Evolutionary conservation across 2,329 filamentous ascomycete species (phyloP), one percentile per base, ranked within the genome.

Genomic region (Myriangium duriaei): DNA sequence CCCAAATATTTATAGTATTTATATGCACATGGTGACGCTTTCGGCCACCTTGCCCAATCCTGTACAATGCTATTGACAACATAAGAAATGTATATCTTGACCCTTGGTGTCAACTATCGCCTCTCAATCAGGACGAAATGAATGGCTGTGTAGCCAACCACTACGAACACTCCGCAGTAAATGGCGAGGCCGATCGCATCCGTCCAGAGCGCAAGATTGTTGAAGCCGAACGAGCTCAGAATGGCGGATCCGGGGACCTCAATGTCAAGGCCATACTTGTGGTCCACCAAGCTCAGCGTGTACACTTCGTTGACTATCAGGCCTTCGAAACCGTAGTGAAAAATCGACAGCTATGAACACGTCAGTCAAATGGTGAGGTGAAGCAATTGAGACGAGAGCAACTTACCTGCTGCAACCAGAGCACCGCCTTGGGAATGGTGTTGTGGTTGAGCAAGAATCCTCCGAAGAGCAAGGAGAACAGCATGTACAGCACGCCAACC

Each of bases 301-400:
- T 85, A 78, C 32, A 95, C 92, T 63, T 98, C 91, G 54, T 96
- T 98, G 50, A 98, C 91, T 45, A 96, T 93, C 11, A 98, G 72
- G 2, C 84, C 82, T 66, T 98, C 91, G 51, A 96, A 96, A 4
- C 81, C 88, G 55, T 93, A 98, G 57, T 98, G 91, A 71, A 98
- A 98, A 45, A 98, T 98, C 2, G 87, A 95, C 6, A 98, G 65
- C 62, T 80, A 48, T 17, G 37, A 9, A 4, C 12, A 38, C 21
- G 40, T 60, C 49, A 64, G 53, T 32, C 32, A 11, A 34, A 15
- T 24, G 21, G 11, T 37, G 19, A 14, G 14, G 19, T 10, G 15
- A 7, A 10, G 6, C 5, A 4, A 16, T 30, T 21, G 14, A 38
- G 16, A 21, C 12, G 11, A 17, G 7, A 14, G 9, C 39, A 14